Conservation (phyloP, 2,329 filamentous ascomycete species). For the Aureobasidium subglaciale region DNA sequence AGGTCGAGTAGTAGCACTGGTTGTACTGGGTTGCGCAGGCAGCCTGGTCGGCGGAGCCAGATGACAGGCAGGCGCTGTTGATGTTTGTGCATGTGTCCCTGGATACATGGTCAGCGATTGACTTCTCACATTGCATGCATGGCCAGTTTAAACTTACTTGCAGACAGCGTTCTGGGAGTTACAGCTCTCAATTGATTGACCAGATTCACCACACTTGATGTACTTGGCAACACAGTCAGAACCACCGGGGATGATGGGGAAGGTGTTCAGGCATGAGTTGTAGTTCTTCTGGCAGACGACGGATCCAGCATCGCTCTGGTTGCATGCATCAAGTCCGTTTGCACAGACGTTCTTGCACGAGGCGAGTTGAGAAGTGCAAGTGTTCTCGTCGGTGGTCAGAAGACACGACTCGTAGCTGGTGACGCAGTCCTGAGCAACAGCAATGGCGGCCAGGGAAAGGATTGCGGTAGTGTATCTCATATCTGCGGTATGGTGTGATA, state of each 20-base stretch:
- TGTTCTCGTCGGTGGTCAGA: not conserved
- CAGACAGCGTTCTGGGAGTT: conserved; percentile 2
- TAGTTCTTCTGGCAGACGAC: conserved; percentile 7
- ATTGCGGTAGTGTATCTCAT: conserved; percentile 9
- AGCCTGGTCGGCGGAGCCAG: not conserved
- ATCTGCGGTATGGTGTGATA: not conserved
- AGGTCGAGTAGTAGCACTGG: not conserved
- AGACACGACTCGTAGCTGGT: conserved; percentile 6
- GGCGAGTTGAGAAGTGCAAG: not conserved
- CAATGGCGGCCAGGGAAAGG: conserved; percentile 7
- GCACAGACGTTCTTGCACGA: not conserved
- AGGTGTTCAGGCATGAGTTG: conserved; percentile 12
- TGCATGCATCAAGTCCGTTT: not conserved
- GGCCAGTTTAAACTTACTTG: not conserved
- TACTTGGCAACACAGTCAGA: conserved; percentile 11
- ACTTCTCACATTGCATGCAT: too few species aligned
- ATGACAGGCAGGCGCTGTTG: not conserved
- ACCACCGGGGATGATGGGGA: conserved; percentile 9
- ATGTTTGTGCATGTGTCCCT: conserved; percentile 4
- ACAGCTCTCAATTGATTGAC: not conserved
- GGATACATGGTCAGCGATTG: not conserved
- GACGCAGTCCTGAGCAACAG: conserved; percentile 7
- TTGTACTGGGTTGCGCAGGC: not conserved
- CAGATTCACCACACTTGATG: conserved; percentile 6
- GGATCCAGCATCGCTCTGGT: not conserved